Conservation (phyloP, 2,329 filamentous ascomycete species). For the Penicillium sp. region DNA sequence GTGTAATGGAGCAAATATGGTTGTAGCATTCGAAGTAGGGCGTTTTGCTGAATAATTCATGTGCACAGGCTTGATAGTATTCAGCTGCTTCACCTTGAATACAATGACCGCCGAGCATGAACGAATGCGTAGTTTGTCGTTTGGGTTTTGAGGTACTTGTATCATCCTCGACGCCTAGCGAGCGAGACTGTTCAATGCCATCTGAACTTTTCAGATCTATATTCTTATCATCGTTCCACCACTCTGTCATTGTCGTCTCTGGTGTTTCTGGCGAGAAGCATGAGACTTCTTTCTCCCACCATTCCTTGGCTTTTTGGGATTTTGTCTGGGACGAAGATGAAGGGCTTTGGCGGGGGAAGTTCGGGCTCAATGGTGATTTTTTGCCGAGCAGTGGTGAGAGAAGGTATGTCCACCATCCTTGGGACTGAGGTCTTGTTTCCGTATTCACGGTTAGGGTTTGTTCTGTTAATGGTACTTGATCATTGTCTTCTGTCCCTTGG, state of each 20-base stretch:
- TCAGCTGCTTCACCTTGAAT: constrained; percentile 40
- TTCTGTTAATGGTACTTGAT: constrained; percentile 27
- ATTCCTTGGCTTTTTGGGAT: constrained; percentile 1
- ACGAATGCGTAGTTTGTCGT: constrained; percentile 18
- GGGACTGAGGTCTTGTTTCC: constrained; percentile 40
- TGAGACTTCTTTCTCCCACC: constrained; percentile 22
- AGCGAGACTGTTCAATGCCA: constrained; percentile 13
- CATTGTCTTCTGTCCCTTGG: constrained; percentile 12
- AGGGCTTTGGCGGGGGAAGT: constrained; percentile 19
- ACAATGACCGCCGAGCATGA: constrained; percentile 24
- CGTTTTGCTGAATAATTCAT: constrained; percentile 42
- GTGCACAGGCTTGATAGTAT: constrained; percentile 46
- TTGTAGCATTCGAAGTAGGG: constrained; percentile 46
- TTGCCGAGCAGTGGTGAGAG: constrained; percentile 44
- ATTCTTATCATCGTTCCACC: constrained; percentile 9
- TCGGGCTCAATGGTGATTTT: constrained; percentile 25
- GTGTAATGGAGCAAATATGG: constrained; percentile 42
- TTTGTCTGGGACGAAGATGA: not conserved
- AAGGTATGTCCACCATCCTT: constrained; percentile 52
- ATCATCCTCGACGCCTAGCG: constrained; percentile 2
- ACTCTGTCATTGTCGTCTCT: constrained; percentile 17
- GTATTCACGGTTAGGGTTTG: constrained; percentile 36
- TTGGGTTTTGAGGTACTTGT: not conserved
- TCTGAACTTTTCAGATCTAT: not conserved
- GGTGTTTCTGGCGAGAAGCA: constrained; percentile 33